Evolutionary conservation across 768 basidiomycete species (phyloP), one percentile per base, ranked within the genome.

Genomic region (Mycena latifolia): DNA sequence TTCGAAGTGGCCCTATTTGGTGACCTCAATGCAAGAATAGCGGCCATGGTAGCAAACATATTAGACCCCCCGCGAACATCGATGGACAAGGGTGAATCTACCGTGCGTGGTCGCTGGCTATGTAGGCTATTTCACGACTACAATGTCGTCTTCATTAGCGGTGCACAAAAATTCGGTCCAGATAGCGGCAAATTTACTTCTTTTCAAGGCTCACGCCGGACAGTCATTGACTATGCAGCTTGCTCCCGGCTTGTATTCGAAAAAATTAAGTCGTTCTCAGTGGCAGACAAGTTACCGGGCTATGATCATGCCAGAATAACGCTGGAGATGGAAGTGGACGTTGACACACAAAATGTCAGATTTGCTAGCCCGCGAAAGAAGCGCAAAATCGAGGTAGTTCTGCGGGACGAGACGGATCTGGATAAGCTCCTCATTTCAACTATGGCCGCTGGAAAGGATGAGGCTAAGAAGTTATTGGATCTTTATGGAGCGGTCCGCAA

Each of bases 341-440:
- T 56, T 46, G 55, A 20, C n/a, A 10, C 15, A 3, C 41, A 45
- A 46, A 46, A 22, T 20, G 14, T 11, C 25, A 28, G 22, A 7
- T 22, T 46, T 4, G 28, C 27, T 5, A 56, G 43, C 20, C 29
- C 55, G 2, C 55, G 41, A 1, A 56, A 56, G 29, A 56, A 46
- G 27, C 41, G 28, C 28, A 56, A 56, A 24, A 3, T 29, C 0
- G 55, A 56, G 2, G 25, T 55, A 15, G 9, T 20, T 2, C 52
- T 65, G 3, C 64, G 57, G 1, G 24, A 55, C 9, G 45, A 46
- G 9, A 65, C 64, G 0, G 29, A 59, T 1, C 45, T 65, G 12
- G 64, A 65, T 18, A 57, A 51, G 28, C 41, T 60, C 3, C 31
- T 65, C 18, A 60, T 65, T 15, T 4, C 29, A 0, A 60, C 64